Base-by-base conservation (phyloP, 2,329 filamentous ascomycete genomes). In the Didymosphaeria variabile region DNA sequence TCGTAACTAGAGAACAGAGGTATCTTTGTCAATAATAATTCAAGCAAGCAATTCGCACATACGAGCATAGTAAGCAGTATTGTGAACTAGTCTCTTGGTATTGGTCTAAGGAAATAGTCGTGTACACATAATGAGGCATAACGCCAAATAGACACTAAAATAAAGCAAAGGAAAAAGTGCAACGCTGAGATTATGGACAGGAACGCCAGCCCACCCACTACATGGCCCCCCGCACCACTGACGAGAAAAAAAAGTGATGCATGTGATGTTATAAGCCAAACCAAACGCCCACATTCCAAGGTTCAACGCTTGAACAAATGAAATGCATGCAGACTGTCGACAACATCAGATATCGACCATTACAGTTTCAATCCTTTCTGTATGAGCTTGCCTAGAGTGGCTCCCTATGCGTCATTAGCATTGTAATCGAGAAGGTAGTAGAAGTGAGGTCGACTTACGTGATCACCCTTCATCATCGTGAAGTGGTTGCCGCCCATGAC, bases 401-500 rank as follows among this genome's bases (percentile, higher is more conserved):
- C 74, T 70, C 76, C 77, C 78, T 79, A 44, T 38, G 3, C 31
- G 45, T 47, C 63, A 60, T 79, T 68, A 79, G 76, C 58, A 19
- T 58, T 23, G 12, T 40, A 34, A 61, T 31, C 7, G 45, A 19
- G 40, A 26, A 26, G 10, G 34, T 36, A 4, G 21, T n/a, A 8
- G 29, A 19, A 45, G 8, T 29, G 31, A 36, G 17, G 2, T 36
- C 5, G 50, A 76, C 80, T 80, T 77, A 83, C 82, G 64, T 79
- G 73, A 55, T 80, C 78, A 63, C 87, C 88, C 75, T 90, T 87
- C 88, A 92, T 91, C 89, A 92, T 92, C 21, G 85, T 87, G 79
- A 92, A 92, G 79, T 92, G 90, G 71, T 92, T 90, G 2, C 89
- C 90, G 17, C 86, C 86, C 87, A 91, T 90, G 70, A 90, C 87